phyloP scores from a whole-genome alignment of 2,329 filamentous ascomycete genomes.

The Aureobasidium sp. region DNA sequence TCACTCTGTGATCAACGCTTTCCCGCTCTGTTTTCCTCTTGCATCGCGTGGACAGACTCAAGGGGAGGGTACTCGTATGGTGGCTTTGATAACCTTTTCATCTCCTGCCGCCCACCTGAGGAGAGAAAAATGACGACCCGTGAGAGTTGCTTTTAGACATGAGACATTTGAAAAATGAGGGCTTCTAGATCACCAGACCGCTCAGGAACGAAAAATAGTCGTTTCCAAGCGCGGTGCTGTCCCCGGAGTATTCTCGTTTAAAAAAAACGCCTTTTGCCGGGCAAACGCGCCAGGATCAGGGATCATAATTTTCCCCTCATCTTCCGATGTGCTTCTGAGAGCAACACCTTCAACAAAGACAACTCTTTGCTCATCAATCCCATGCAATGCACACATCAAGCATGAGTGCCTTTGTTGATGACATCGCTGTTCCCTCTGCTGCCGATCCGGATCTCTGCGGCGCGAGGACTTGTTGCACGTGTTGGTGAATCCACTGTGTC shows the following conservation, averaged over 20 bases:
- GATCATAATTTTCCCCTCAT: not conserved
- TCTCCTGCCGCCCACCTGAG: not conserved
- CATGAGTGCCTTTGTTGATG: not conserved
- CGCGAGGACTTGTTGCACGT: not conserved
- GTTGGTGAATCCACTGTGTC: not conserved
- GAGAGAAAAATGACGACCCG: not conserved
- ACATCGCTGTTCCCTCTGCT: not conserved
- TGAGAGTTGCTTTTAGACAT: not conserved
- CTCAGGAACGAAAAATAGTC: not conserved
- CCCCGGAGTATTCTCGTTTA: conserved; percentile 8
- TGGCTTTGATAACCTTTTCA: not conserved
- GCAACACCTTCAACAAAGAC: not conserved
- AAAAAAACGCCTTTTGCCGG: not conserved
- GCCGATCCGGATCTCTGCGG: not conserved
- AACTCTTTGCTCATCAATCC: not conserved
- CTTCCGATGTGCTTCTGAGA: not conserved
- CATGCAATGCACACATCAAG: not conserved
- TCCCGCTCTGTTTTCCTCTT: not conserved
- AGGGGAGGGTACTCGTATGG: not conserved
- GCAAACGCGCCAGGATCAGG: not conserved
- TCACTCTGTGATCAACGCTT: conserved; percentile 6
- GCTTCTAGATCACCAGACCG: not conserved
- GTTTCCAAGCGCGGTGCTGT: not conserved
- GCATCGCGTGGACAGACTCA: not conserved
- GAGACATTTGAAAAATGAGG: not conserved